Conservation (phyloP, 1,284 basidiomycete species). For the Microbotryum lychnidis-dioicae region DNA sequence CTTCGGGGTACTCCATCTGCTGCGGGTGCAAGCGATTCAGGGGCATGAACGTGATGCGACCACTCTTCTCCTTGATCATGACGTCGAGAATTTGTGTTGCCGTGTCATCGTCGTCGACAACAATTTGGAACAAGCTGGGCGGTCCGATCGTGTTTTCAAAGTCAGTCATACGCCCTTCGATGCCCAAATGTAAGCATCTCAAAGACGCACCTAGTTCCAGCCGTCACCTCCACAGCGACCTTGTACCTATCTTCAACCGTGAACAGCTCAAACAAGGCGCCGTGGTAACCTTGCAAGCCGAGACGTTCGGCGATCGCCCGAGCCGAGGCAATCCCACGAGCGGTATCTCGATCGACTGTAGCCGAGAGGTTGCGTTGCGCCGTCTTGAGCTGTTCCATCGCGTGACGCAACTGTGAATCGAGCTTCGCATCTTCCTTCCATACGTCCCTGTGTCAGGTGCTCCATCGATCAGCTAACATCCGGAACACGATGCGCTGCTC, state of each 20-base stretch:
- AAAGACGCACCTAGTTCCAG: constrained; percentile 67
- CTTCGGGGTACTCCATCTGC: constrained; percentile 53
- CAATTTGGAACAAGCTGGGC: constrained; percentile 84
- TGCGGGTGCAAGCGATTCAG: constrained; percentile 89
- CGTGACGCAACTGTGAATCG: constrained; percentile 64
- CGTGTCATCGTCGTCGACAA: constrained; percentile 91
- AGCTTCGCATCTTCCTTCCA: constrained; percentile 94
- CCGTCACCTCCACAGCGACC: constrained; percentile 86
- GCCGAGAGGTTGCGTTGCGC: constrained; percentile 71
- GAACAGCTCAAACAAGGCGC: constrained; percentile 88
- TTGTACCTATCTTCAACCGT: constrained; percentile 89
- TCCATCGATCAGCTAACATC: neutral
- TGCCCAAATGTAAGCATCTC: neutral
- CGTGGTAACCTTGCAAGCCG: constrained; percentile 68
- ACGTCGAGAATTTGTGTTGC: constrained; percentile 78
- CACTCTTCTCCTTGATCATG: constrained; percentile 85
- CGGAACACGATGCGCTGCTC: neutral
- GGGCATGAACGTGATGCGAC: constrained; percentile 96
- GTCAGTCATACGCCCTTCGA: neutral
- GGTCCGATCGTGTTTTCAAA: neutral
- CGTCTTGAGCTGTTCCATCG: constrained; percentile 66
- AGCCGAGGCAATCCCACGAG: constrained; percentile 56
- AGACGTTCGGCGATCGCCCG: constrained; percentile 69
- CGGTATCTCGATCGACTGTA: constrained; percentile 97
- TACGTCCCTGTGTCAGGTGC: constrained; percentile 49